phyloP scores from a whole-genome alignment of 2,329 filamentous ascomycete genomes.

The Cladosporium sp. region DNA sequence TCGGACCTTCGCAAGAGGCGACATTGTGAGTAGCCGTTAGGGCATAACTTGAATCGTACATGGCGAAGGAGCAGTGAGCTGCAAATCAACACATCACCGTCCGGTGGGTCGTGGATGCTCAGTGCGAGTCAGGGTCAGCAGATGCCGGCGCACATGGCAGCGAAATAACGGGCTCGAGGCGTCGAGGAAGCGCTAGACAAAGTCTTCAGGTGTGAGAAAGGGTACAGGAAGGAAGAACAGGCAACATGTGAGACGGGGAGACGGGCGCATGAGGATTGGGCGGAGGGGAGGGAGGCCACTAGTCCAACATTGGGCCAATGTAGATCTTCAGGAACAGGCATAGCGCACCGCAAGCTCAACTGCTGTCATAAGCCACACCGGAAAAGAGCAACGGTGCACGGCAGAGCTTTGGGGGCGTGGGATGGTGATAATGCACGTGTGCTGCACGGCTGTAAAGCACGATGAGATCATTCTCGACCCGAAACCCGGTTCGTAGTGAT shows the following conservation, averaged over 20 bases:
- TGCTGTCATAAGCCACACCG: no score
- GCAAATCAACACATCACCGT: background rate
- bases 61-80: background rate
- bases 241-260: background rate
- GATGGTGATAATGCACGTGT: no score
- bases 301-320: background rate
- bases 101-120: background rate
- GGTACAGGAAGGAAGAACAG: background rate
- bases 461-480: no score
- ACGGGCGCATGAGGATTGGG: background rate
- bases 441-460: no score
- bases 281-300: background rate
- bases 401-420: no score
- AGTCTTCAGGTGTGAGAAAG: background rate
- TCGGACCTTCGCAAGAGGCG: background rate
- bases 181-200: background rate
- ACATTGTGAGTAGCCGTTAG: background rate
- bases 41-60: conserved; percentile 2
- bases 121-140: background rate
- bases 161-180: background rate
- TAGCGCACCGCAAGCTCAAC: background rate
- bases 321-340: background rate
- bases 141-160: background rate
- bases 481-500: no score
- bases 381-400: background rate